Evolutionary conservation across 2,329 filamentous ascomycete species (phyloP), one percentile per base, ranked within the genome.

Genomic region (Exophiala phaeomuriformis): DNA sequence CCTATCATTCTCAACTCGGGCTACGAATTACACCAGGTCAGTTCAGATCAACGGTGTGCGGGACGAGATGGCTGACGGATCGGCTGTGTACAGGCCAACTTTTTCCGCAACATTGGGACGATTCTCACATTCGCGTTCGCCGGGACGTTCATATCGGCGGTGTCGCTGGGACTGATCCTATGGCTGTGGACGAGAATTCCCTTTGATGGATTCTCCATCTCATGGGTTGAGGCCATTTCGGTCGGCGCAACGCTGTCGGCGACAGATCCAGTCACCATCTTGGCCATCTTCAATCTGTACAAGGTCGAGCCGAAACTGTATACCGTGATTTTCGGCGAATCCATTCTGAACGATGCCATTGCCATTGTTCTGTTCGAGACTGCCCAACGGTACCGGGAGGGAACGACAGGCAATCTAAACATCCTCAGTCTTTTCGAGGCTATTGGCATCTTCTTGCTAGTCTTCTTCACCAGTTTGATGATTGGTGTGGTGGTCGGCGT

Each of bases 321-420:
- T 73, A 98, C 93, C 31, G 84, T 98, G 68, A 98, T 98, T 62
- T 98, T 98, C 69, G 93, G 93, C 67, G 93, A 98, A 73, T 95
- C 91, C 5, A 97, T 98, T 56, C 76, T 98, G 52, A 98, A 98
- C 69, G 93, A 98, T 74, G 93, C 93, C 42, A 91, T 98, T 66
- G 93, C 93, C 61, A 98, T 98, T 69, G 93, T 98, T 66, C 82
- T 98, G 63, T 98, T 98, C 72, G 91, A 98, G 74, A 96, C 93
- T 3, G 93, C 93, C 7, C 91, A 96, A 69, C 86, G 88, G 68
- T 95, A 96, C 70, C 90, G 84, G 67, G 84, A 85, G 58, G 87
- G 85, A 31, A 79, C 80, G n/a, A 78, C 73, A 8, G 81, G 80
- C 9, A 82, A 83, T 59, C 77, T 94, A 50, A 88, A 87, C 29